Percentiles rank a stretch among this genome's conserved stretches.
Conservation (phyloP, 352 stramenopile genomes). For the Globisporangium mamillatum region DNA sequence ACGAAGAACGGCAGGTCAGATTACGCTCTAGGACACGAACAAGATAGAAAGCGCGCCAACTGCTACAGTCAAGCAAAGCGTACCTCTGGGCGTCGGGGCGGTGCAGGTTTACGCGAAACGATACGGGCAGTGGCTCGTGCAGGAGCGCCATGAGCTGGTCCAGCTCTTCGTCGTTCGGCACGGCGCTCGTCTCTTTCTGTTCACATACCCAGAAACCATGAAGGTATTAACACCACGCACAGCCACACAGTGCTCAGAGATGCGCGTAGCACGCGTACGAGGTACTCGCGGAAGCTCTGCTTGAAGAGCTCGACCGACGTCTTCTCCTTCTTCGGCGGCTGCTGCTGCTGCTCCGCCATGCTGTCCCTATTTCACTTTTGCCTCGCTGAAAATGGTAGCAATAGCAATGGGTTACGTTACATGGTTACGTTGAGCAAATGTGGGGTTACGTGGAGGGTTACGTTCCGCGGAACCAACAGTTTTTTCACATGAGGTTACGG, state of each 20-base stretch:
- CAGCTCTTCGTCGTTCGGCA: conserved; percentile 49
- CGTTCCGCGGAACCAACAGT: conserved; percentile 1
- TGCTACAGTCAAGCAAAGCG: conserved; percentile 9
- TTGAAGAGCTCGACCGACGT: conserved; percentile 73
- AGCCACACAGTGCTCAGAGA: neutral
- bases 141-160: conserved; percentile 67
- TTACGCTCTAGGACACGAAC: neutral
- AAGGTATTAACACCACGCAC: too few species aligned
- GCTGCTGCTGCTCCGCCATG: conserved; percentile 7
- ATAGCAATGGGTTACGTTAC: neutral
- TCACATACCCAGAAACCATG: neutral
- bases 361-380: neutral
- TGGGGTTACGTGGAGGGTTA: neutral
- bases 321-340: conserved; percentile 31
- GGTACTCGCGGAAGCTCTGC: conserved; percentile 82
- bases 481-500: neutral
- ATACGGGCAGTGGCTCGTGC: conserved; percentile 74
- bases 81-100: conserved; percentile 45
- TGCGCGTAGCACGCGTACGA: conserved; percentile 23
- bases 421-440: neutral
- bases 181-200: conserved; percentile 59
- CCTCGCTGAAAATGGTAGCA: neutral
- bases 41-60: neutral
- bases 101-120: conserved; percentile 81
- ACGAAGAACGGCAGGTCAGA: neutral